Percentiles rank a stretch among this genome's conserved stretches.
These are phyloP conservation scores for Phytophthora brassicae DNA, from an alignment of 352 stramenopile species.

Conservation along the genomic window DNA sequence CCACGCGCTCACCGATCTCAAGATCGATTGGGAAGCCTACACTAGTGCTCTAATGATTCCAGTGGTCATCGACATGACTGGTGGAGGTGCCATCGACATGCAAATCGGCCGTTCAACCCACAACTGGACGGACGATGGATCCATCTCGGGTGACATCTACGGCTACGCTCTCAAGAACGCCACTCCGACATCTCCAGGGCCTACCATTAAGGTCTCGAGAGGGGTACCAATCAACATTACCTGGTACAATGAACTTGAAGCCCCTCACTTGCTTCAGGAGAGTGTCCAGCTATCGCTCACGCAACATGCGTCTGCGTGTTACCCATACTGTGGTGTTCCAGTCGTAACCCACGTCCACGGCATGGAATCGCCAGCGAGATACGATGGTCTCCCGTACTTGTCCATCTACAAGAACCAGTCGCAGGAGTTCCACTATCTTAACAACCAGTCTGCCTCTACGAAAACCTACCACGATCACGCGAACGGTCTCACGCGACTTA, in stretches of 20 bases:
- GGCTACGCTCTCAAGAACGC: constrained; percentile 30
- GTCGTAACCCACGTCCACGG: constrained; percentile 51
- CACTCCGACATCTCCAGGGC: constrained; percentile 28
- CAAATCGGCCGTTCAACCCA: constrained; percentile 29
- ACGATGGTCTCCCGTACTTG: constrained; percentile 43
- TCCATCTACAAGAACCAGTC: constrained; percentile 54
- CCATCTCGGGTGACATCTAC: constrained; percentile 24
- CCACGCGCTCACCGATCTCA: constrained; percentile 26
- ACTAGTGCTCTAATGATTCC: constrained; percentile 27
- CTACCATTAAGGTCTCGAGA: constrained; percentile 31
- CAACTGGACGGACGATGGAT: constrained; percentile 33
- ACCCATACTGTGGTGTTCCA: constrained; percentile 50
- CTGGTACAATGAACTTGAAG: constrained; percentile 38
- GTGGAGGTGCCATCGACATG: constrained; percentile 34
- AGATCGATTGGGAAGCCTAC: constrained; percentile 38
- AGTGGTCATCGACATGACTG: constrained; percentile 36
- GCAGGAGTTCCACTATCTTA: constrained; percentile 39
- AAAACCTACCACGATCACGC: constrained; percentile 59
- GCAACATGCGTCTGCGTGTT: constrained; percentile 37
- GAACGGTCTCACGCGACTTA: constrained; percentile 46
- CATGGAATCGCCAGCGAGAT: constrained; percentile 42
- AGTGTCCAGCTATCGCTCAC: constrained; percentile 29
- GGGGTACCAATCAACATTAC: constrained; percentile 30
- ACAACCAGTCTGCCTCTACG: constrained; percentile 51
- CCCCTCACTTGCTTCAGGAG: constrained; percentile 37